Conservation (phyloP, 2,329 filamentous ascomycete genomes). For the Tolypocladium inflatum region DNA sequence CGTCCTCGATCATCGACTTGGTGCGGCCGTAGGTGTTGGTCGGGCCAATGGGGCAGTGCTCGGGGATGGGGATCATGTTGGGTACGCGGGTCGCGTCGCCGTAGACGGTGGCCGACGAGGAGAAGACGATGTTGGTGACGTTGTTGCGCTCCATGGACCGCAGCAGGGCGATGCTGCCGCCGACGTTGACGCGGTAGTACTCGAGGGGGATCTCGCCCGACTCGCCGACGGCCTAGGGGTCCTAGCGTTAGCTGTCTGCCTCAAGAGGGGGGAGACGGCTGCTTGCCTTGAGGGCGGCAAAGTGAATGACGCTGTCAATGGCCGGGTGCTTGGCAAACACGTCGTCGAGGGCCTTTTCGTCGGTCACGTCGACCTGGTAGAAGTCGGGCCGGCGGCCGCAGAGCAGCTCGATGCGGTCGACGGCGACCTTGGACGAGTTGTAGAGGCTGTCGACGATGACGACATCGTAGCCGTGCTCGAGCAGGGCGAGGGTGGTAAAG, state of each 20-base stretch:
- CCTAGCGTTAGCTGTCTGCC: constrained; percentile 6
- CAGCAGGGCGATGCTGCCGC: constrained; percentile 80
- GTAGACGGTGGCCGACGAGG: constrained; percentile 95
- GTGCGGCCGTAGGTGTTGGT: constrained; percentile 98
- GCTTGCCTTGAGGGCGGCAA: constrained; percentile 79
- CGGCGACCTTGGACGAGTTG: constrained; percentile 86
- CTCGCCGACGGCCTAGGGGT: constrained; percentile 76
- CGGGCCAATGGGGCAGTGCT: constrained; percentile 89
- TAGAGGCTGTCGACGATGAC: constrained; percentile 94
- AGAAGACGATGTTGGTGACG: constrained; percentile 97
- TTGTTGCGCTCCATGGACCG: constrained; percentile 81
- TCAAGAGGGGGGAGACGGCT: neutral
- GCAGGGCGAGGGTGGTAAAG: constrained; percentile 85
- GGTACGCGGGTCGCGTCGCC: constrained; percentile 92
- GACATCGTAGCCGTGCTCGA: constrained; percentile 91
- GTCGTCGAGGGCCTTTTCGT: constrained; percentile 72
- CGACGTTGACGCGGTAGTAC: constrained; percentile 96
- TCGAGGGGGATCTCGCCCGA: constrained; percentile 88
- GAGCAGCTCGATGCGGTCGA: constrained; percentile 94
- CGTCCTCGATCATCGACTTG: constrained; percentile 82
- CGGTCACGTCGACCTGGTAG: constrained; percentile 78
- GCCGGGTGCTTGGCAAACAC: constrained; percentile 84
- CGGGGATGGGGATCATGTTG: constrained; percentile 98
- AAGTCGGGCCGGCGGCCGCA: constrained; percentile 80
- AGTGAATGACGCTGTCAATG: constrained; percentile 98